A percentile compares a stretch with the other conserved stretches of the same genome.
phyloP scores from a whole-genome alignment of 495 filamentous ascomycete genomes.

The Annulohypoxylon moriforme region DNA sequence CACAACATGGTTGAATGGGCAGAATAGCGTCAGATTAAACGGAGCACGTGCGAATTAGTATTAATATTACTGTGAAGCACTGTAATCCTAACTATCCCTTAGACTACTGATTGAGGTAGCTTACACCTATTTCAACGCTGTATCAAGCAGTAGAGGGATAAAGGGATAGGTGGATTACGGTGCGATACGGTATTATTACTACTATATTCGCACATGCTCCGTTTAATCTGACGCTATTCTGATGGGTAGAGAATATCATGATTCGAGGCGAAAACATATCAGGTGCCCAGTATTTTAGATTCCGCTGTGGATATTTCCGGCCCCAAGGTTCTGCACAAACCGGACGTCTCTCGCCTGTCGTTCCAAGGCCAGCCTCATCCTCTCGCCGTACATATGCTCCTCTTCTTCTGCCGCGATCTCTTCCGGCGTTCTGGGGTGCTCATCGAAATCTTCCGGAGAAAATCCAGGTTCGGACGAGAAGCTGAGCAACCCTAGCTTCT shows the following conservation, averaged over 20 bases:
- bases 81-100: too few relatives aligned
- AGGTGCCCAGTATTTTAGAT: constrained; percentile 26
- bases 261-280: constrained; percentile 16
- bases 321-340: constrained; percentile 76
- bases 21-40: too few relatives aligned
- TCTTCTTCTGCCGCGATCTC: constrained; percentile 59
- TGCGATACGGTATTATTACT: too few relatives aligned
- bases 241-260: background rate
- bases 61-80: too few relatives aligned
- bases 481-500: constrained; percentile 76
- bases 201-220: too few relatives aligned
- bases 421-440: constrained; percentile 51
- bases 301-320: constrained; percentile 39
- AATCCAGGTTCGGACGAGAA: constrained; percentile 66
- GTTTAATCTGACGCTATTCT: too few relatives aligned
- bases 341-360: constrained; percentile 85
- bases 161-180: too few relatives aligned
- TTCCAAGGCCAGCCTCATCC: constrained; percentile 80
- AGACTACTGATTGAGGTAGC: too few relatives aligned
- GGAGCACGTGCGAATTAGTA: too few relatives aligned
- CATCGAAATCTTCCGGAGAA: constrained; percentile 60
- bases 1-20: background rate
- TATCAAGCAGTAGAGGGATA: too few relatives aligned
- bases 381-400: constrained; percentile 68
- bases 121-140: too few relatives aligned